phyloP scores from a whole-genome alignment of 2,329 filamentous ascomycete species.

The Paecilomyces sp. region DNA sequence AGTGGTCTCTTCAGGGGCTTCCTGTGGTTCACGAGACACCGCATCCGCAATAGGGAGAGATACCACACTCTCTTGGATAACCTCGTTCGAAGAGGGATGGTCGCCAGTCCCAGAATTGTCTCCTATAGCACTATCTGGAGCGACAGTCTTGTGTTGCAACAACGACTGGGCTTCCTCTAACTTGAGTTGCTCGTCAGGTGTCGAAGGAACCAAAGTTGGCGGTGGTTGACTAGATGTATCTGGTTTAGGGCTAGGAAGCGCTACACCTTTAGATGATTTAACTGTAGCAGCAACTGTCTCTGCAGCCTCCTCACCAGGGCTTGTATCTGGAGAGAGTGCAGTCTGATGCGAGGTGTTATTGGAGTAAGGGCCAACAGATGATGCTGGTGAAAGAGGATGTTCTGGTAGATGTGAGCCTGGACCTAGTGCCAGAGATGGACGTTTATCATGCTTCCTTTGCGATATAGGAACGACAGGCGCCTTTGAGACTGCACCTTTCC shows the following conservation, averaged over 20 bases:
- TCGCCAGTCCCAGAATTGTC: constrained; percentile 7
- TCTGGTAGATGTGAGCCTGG: constrained; percentile 18
- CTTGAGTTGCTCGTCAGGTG: constrained; percentile 53
- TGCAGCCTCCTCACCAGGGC: constrained; percentile 57
- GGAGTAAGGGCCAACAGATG: constrained; percentile 62
- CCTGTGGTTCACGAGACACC: constrained; percentile 10
- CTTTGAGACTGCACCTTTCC: constrained; percentile 8
- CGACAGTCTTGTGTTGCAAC: constrained; percentile 13
- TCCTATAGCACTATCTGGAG: constrained; percentile 13
- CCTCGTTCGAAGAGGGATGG: constrained; percentile 16
- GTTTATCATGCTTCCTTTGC: constrained; percentile 21
- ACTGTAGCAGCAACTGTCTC: constrained; percentile 39
- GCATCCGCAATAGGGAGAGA: constrained; percentile 5
- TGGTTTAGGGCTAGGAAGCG: constrained; percentile 16
- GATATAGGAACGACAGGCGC: constrained; percentile 10
- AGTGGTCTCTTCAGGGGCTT: constrained; percentile 9
- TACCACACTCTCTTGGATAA: constrained; percentile 17
- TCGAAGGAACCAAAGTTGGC: constrained; percentile 34
- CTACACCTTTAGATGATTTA: constrained; percentile 2
- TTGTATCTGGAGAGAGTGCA: constrained; percentile 65
- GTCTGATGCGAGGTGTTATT: constrained; percentile 64
- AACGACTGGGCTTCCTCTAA: constrained; percentile 47
- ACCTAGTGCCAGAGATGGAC: constrained; percentile 20
- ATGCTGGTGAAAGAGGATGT: constrained; percentile 47
- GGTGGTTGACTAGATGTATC: constrained; percentile 15